Percentiles rank a stretch among this genome's conserved stretches.
These are phyloP conservation scores for Typha latifolia DNA, from an alignment of 176 grass and related monocot genomes.

Conservation along the genomic window DNA sequence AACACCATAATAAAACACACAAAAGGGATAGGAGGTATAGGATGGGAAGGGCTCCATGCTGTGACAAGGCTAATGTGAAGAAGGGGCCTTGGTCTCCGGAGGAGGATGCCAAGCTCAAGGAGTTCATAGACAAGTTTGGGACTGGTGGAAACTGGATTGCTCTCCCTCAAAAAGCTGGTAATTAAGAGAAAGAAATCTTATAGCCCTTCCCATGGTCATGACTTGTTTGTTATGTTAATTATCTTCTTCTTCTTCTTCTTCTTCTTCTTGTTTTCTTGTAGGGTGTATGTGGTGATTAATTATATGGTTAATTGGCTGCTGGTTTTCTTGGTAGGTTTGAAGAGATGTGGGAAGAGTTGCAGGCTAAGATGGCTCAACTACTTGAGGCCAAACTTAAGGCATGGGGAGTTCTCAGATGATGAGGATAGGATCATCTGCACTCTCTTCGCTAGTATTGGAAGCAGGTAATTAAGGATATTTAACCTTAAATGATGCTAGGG, in stretches of 20 bases:
- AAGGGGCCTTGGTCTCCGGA: conserved; percentile 89
- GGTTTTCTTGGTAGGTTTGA: conserved; percentile 38
- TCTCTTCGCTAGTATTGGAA: conserved; percentile 73
- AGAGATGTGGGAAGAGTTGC: conserved; percentile 91
- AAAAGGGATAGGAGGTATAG: too few relatives aligned
- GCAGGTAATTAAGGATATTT: conserved; percentile 38
- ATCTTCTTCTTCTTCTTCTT: too few relatives aligned
- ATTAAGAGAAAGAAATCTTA: neutral
- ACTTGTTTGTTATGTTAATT: neutral
- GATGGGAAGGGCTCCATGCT: conserved; percentile 89
- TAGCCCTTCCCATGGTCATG: neutral
- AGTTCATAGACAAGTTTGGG: conserved; percentile 82
- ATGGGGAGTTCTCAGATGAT: conserved; percentile 75
- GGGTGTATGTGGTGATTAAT: too few relatives aligned
- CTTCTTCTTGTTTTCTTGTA: neutral
- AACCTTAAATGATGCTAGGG: neutral
- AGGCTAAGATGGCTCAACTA: conserved; percentile 96
- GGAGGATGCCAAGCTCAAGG: conserved; percentile 85
- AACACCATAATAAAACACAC: too few relatives aligned
- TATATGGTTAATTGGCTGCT: neutral
- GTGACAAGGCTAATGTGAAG: conserved; percentile 93
- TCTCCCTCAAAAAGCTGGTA: conserved; percentile 87
- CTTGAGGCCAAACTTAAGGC: conserved; percentile 80
- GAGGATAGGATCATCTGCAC: conserved; percentile 78
- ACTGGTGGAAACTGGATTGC: conserved; percentile 94